phyloP scores from a whole-genome alignment of 257 asterid species.

The Scutellaria barbata region DNA sequence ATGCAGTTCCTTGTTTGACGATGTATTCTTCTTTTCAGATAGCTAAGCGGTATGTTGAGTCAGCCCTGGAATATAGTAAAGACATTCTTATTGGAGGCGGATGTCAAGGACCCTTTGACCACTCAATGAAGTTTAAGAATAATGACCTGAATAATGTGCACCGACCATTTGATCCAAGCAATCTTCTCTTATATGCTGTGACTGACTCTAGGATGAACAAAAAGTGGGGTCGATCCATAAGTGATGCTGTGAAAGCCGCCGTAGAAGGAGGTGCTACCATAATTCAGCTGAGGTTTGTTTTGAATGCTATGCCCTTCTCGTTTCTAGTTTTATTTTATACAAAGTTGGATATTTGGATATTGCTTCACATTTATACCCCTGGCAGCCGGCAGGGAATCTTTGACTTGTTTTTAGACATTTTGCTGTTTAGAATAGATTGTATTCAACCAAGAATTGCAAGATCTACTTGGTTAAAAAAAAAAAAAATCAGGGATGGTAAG shows the following conservation, averaged over 20 bases:
- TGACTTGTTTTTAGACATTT: constrained; percentile 7
- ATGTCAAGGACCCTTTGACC: constrained; percentile 89
- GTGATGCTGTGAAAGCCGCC: constrained; percentile 84
- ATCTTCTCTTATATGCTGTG: constrained; percentile 89
- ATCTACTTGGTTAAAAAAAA: background rate
- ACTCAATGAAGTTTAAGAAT: constrained; percentile 72
- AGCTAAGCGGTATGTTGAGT: constrained; percentile 76
- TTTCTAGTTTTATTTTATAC: constrained; percentile 8
- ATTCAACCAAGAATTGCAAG: background rate
- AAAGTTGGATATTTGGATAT: background rate
- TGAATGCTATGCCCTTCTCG: background rate
- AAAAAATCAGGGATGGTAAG: background rate
- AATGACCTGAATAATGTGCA: constrained; percentile 34
- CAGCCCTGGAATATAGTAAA: constrained; percentile 81
- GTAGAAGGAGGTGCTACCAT: constrained; percentile 93
- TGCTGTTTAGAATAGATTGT: background rate
- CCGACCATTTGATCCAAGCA: constrained; percentile 63
- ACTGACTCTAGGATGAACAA: constrained; percentile 94
- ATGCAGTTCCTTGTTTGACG: constrained; percentile 9
- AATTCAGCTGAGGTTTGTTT: constrained; percentile 79
- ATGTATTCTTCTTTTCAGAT: constrained; percentile 49
- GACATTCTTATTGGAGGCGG: constrained; percentile 78
- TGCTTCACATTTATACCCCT: constrained; percentile 16
- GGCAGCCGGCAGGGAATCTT: background rate
- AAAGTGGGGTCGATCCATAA: constrained; percentile 78